These are phyloP conservation scores for Penicillium cinerascens DNA, from an alignment of 495 filamentous ascomycete species.

Conservation along the genomic window DNA sequence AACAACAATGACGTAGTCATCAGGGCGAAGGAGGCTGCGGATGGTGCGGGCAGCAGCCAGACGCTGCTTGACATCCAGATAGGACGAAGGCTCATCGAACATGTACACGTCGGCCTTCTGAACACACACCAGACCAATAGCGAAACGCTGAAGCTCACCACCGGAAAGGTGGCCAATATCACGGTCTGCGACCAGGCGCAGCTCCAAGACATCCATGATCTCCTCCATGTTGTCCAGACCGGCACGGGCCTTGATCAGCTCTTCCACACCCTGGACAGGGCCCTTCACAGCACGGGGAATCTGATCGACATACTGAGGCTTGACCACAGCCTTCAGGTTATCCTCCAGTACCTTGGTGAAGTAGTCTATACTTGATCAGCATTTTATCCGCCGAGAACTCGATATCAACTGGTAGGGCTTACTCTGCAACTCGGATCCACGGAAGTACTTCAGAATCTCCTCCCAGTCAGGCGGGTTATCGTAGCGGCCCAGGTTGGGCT, in stretches of 20 bases:
- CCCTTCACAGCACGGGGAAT: conserved; percentile 87
- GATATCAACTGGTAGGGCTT: conserved; percentile 23
- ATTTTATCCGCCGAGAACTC: not conserved
- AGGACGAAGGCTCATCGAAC: conserved; percentile 99
- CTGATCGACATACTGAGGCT: conserved; percentile 99
- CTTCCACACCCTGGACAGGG: conserved; percentile 68
- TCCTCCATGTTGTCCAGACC: conserved; percentile 79
- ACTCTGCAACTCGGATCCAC: conserved; percentile 97
- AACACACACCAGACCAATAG: conserved; percentile 91
- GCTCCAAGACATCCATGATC: conserved; percentile 80
- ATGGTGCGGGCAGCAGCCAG: conserved; percentile 88
- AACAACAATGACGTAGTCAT: conserved; percentile 96
- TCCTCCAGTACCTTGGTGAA: conserved; percentile 98
- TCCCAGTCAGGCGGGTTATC: conserved; percentile 99
- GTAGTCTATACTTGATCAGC: conserved; percentile 64
- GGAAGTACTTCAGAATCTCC: conserved; percentile 96
- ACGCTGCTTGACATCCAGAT: conserved; percentile 98
- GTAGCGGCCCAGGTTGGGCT: conserved; percentile 92
- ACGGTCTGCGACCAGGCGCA: conserved; percentile 80
- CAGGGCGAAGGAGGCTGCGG: conserved; percentile 76
- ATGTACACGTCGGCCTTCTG: conserved; percentile 98
- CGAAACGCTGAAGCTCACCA: conserved; percentile 96
- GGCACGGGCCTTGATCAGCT: conserved; percentile 67
- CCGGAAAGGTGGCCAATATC: conserved; percentile 87
- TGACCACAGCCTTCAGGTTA: conserved; percentile 92